A percentile compares a stretch with the other conserved stretches of the same genome.
Evolutionary conservation across 768 basidiomycete genomes (phyloP).

Genomic region (Lactarius tabidus): DNA sequence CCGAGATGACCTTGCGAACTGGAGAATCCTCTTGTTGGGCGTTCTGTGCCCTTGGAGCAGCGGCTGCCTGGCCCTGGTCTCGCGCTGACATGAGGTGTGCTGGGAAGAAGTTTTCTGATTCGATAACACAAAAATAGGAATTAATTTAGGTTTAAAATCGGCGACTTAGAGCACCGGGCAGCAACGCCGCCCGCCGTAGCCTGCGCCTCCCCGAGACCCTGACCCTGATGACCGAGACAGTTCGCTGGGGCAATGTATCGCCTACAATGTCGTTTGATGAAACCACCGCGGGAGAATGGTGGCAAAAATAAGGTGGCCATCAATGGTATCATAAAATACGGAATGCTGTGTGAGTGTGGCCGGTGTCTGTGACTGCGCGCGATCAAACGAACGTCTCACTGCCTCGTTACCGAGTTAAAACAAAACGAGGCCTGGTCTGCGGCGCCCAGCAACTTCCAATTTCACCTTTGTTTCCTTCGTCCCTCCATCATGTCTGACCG

Average conservation of each 20-base stretch:
- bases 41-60: slow-evolving; percentile 19
- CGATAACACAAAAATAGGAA: neutral
- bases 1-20: slow-evolving; percentile 35
- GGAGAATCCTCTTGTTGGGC: slow-evolving; percentile 35
- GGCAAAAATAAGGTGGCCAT: no score
- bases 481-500: slow-evolving; percentile 29
- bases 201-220: neutral
- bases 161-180: neutral
- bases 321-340: neutral
- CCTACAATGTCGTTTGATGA: neutral
- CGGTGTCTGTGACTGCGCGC: neutral
- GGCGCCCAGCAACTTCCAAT: neutral
- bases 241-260: neutral
- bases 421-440: slow-evolving; percentile 17
- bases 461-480: neutral
- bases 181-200: neutral
- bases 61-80: slow-evolving; percentile 16
- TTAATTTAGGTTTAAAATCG: neutral
- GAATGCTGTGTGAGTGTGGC: neutral
- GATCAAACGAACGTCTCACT: slow-evolving; percentile 15
- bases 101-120: neutral
- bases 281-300: neutral
- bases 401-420: slow-evolving; percentile 26
- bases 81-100: slow-evolving; percentile 6
- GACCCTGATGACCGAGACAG: neutral